Evolutionary conservation across 148 eudicot species (phyloP), one percentile per base, ranked within the genome.

Genomic region (Rhododendron molle): DNA sequence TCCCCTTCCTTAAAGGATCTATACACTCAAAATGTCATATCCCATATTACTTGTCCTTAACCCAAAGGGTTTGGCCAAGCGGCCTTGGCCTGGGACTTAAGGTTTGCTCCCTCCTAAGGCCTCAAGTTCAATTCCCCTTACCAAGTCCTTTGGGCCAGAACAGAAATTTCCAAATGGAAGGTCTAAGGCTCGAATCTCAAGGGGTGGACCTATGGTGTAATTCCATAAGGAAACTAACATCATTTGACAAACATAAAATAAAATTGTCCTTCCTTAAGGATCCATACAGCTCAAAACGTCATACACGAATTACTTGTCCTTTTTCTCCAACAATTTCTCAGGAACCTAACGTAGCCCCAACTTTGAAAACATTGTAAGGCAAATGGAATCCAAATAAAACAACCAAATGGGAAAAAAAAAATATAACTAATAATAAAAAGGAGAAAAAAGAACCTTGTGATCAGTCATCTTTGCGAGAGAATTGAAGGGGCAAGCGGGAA

Each of bases 381-480:
- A 8, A 43, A 30, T 9, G 20, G 36, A 83, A 52, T 20, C 28
- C 28, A 83, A 38, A 46, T 26, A 72, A 67, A 7, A 54, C 5
- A 18, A n/a, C 8, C 32, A 28, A n/a, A 18, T 16, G 30, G 34
- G 56, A 3, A 13, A 49, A 47, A 13, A 13, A 43, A 67, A 36
- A 26, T n/a, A 71, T 16, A 9, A 65, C 72, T 20, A 58, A 20
- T 26, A 65, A 65, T 10, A n/a, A 65, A 65, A 65, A 26, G 32
- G 9, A 32, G 3, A 32, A 32, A 71, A 32, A 30, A 44, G 9
- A 76, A 84, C 86, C 86, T 84, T 84, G 43, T 84, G 86, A 84
- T 84, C 86, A 84, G 86, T 84, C 86, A 84, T 84, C 80, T 84
- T 84, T 76, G 20, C 7, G 50, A 47, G 80, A 72, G 67, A 83